Evolutionary conservation across 495 filamentous ascomycete species (phyloP), one percentile per base, ranked within the genome.

Genomic region (Hypoxylon trugodes): DNA sequence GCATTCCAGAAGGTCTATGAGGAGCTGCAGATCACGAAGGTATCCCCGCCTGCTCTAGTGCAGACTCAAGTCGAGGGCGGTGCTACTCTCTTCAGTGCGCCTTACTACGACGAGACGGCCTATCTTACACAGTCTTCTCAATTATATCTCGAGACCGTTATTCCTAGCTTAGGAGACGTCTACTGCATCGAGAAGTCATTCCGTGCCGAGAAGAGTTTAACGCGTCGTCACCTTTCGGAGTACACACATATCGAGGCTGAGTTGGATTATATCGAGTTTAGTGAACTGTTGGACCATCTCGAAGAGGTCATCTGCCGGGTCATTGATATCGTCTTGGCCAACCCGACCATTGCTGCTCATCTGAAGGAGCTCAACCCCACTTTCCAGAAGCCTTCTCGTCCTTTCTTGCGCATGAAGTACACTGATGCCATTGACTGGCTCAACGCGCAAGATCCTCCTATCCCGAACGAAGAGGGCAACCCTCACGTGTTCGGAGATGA

Each of bases 131-230:
- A 99, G 77, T 97, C 94, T 0, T 96, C 92, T 6, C 95, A 99
- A 79, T 86, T 99, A 19, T 99, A 99, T 76, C 90, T 99, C 54
- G 95, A 99, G 79, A 98, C 96, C 24, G 93, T 90, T 57, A 80
- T 99, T 10, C 92, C 92, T 12, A 91, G 89, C 18, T 80, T 97
- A 56, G 95, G 95, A 55, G 90, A 97, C 68, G 93, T 97, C 58
- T 99, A 92, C 84, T 97, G 94, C 75, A 91, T 99, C 60, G 94
- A 96, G 79, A 95, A 96, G 67, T 98, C 95, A 8, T 99, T 98
- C 87, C 94, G 95, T 47, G 95, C 95, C 19, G 95, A 99, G 76
- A 96, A 96, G 76, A 94, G 90, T 2, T 81, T 97, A 15, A 99
- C 95, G 49, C 89, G 95, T 36, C 92, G 95, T 65, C 95, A 99